A percentile compares a stretch with the other conserved stretches of the same genome.
phyloP scores from a whole-genome alignment of 352 stramenopile genomes.

The Pythium guiyangense region DNA sequence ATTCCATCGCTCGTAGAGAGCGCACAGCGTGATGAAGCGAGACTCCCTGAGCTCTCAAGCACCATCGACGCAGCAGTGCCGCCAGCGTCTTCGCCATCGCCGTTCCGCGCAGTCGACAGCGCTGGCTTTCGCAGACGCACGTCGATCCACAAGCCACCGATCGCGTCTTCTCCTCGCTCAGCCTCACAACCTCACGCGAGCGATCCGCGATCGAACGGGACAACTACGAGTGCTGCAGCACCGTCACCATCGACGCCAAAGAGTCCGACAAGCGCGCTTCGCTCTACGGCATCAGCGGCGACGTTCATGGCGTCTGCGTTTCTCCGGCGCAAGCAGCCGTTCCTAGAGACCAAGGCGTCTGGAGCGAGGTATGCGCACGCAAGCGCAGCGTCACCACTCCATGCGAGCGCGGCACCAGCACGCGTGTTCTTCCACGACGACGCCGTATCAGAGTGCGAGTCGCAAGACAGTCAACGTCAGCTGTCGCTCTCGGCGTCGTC shows the following conservation, averaged over 20 bases:
- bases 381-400: conserved; percentile 12
- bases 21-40: neutral
- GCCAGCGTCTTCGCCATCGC: neutral
- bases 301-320: conserved; percentile 10
- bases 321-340: conserved; percentile 15
- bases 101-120: neutral
- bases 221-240: no score
- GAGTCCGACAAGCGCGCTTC: conserved; percentile 7
- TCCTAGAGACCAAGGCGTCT: neutral
- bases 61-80: neutral
- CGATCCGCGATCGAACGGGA: conserved; percentile 1
- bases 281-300: conserved; percentile 11
- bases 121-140: conserved; percentile 4
- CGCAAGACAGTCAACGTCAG: neutral
- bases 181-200: neutral
- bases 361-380: neutral
- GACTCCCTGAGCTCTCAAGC: neutral
- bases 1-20: conserved; percentile 8
- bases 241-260: conserved; percentile 44
- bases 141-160: conserved; percentile 5
- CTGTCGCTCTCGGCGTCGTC: conserved; percentile 1
- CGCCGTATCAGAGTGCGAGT: conserved; percentile 5
- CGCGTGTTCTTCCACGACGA: conserved; percentile 13
- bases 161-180: neutral
- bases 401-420: neutral